Conservation (phyloP, 768 basidiomycete genomes). For the Pholiota microspora region DNA sequence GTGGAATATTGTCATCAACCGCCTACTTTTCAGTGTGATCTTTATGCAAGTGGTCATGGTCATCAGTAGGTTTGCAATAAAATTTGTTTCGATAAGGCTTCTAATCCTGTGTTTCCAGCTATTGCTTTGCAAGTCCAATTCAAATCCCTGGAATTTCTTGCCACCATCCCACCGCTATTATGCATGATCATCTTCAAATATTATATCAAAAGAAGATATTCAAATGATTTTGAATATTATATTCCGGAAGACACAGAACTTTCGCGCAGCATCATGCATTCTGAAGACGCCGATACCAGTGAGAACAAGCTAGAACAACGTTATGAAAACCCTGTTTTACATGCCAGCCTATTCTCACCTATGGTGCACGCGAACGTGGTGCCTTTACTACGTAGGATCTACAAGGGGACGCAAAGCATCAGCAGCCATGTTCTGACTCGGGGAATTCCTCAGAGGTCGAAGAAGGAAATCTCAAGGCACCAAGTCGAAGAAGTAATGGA, state of each 20-base stretch:
- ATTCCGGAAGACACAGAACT: conserved; percentile 62
- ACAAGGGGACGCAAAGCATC: conserved; percentile 43
- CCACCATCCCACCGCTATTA: conserved; percentile 69
- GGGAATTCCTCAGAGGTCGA: conserved; percentile 7
- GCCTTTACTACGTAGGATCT: conserved; percentile 58
- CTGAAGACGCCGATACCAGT: conserved; percentile 56
- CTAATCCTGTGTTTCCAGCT: conserved; percentile 36
- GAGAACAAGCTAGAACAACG: conserved; percentile 68
- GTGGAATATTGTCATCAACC: conserved; percentile 81
- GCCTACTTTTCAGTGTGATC: conserved; percentile 60
- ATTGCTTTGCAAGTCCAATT: conserved; percentile 68
- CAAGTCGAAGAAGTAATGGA: conserved; percentile 18
- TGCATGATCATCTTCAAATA: conserved; percentile 71
- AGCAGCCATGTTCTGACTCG: conserved; percentile 7
- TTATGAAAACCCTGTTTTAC: conserved; percentile 82
- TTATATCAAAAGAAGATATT: conserved; percentile 59
- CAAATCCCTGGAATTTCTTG: conserved; percentile 57
- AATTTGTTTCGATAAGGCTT: conserved; percentile 2
- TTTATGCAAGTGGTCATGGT: conserved; percentile 77
- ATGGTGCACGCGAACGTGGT: conserved; percentile 69
- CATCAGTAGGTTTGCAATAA: conserved; percentile 54
- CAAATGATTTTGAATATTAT: conserved; percentile 64
- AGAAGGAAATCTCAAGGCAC: conserved; percentile 3
- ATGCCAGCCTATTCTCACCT: conserved; percentile 66
- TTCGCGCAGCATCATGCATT: conserved; percentile 55